A percentile compares a stretch with the other conserved stretches of the same genome.
phyloP scores from a whole-genome alignment of 768 basidiomycete species.

The Tulasnella calospora region DNA sequence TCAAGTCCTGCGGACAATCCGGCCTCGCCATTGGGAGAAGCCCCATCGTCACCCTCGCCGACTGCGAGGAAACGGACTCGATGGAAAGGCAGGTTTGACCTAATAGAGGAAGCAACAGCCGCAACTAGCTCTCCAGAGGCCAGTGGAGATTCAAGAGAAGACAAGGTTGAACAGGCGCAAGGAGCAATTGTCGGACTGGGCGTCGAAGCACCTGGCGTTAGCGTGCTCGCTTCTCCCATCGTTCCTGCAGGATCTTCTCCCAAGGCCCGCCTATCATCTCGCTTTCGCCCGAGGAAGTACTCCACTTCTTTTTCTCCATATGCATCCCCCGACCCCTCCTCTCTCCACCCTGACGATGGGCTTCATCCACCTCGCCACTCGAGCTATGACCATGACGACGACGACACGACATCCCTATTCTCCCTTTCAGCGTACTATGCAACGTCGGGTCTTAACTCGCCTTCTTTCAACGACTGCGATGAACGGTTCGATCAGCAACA shows the following conservation, averaged over 20 bases:
- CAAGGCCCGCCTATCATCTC: background rate
- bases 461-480: background rate
- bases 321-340: background rate
- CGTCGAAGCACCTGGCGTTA: background rate
- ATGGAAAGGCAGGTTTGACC: background rate
- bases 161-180: background rate
- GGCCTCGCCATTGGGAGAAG: background rate
- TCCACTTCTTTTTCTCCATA: background rate
- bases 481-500: background rate
- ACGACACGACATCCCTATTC: constrained; percentile 14
- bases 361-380: background rate
- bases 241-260: background rate
- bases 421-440: constrained; percentile 21
- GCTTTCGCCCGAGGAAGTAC: background rate
- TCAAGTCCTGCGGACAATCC: background rate
- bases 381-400: background rate
- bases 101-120: background rate
- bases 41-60: background rate
- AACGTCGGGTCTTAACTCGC: background rate
- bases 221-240: constrained; percentile 1
- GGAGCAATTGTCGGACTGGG: background rate
- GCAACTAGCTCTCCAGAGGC: background rate
- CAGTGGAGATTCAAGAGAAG: background rate
- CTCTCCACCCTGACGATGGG: background rate
- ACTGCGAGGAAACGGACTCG: background rate